Evolutionary conservation across 2,329 filamentous ascomycete species (phyloP).

Genomic region (Sporothrix inflata): DNA sequence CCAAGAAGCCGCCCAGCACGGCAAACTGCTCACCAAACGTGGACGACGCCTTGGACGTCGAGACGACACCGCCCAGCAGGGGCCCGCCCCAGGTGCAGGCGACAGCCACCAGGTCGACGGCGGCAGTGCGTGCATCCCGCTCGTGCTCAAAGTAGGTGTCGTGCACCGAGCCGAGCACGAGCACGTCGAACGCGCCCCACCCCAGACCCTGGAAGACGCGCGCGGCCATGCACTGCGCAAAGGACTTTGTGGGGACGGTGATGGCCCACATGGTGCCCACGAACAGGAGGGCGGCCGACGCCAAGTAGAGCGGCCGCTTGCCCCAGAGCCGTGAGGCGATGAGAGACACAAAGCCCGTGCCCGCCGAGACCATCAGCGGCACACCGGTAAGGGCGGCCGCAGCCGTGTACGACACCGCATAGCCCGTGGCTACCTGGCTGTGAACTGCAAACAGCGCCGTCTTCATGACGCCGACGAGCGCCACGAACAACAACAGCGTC

Average conservation of each 20-base stretch:
- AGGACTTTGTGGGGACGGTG: slow-evolving; percentile 47
- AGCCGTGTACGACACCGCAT: slow-evolving; percentile 52
- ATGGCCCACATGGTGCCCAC: slow-evolving; percentile 53
- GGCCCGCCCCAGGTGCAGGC: slow-evolving; percentile 58
- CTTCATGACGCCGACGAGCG: slow-evolving; percentile 56
- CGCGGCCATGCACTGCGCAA: slow-evolving; percentile 54
- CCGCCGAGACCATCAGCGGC: slow-evolving; percentile 55
- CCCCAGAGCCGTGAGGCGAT: slow-evolving; percentile 53
- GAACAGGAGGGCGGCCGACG: slow-evolving; percentile 51
- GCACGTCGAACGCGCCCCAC: slow-evolving; percentile 62
- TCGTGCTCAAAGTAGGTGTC: slow-evolving; percentile 64
- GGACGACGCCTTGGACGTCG: slow-evolving; percentile 37
- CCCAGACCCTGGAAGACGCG: slow-evolving; percentile 59
- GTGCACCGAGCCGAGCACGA: slow-evolving; percentile 56
- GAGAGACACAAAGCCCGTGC: slow-evolving; percentile 49
- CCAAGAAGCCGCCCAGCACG: slow-evolving; percentile 54
- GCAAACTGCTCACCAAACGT: slow-evolving; percentile 54
- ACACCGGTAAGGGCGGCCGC: slow-evolving; percentile 56
- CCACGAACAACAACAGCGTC: slow-evolving; percentile 52
- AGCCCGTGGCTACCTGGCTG: slow-evolving; percentile 47
- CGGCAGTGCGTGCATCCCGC: slow-evolving; percentile 49
- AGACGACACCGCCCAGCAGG: slow-evolving; percentile 51
- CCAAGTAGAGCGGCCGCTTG: slow-evolving; percentile 58
- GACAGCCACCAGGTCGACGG: slow-evolving; percentile 51
- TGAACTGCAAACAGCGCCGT: slow-evolving; percentile 57